Conservation (phyloP, 371 early-diverging fungal species). For the Dichotomocladium elegans region DNA sequence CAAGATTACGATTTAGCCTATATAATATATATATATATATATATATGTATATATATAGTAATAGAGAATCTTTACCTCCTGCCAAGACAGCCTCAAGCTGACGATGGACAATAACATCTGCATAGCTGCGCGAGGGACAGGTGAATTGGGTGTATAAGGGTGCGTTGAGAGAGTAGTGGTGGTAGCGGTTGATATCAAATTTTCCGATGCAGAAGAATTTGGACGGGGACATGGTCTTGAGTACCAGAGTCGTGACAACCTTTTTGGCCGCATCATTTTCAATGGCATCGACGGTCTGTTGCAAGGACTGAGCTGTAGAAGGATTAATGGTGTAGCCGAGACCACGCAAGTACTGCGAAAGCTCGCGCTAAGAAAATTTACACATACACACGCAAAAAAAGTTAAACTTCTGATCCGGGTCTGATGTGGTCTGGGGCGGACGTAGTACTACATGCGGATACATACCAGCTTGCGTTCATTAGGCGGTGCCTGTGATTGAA, state of each 20-base stretch:
- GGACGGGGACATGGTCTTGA: constrained; percentile 73
- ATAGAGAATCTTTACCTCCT: constrained; percentile 9
- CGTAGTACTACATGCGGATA: too few relatives aligned
- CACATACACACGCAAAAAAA: background rate
- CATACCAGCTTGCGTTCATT: constrained; percentile 39
- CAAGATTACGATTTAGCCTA: background rate
- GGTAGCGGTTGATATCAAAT: constrained; percentile 53
- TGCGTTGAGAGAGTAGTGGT: constrained; percentile 70
- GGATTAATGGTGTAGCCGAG: constrained; percentile 52
- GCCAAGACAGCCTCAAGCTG: constrained; percentile 38
- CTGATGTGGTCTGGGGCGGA: too few relatives aligned
- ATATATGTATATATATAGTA: background rate
- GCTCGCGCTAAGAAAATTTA: constrained; percentile 19
- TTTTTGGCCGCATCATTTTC: constrained; percentile 35
- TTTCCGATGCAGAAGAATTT: constrained; percentile 84
- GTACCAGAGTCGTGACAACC: constrained; percentile 48
- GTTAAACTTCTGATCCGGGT: background rate
- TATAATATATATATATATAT: background rate
- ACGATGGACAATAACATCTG: constrained; percentile 95
- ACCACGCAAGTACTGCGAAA: constrained; percentile 49
- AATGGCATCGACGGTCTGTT: constrained; percentile 68
- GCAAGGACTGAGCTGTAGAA: constrained; percentile 51
- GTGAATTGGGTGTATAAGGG: constrained; percentile 88
- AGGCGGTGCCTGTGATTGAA: constrained; percentile 71
- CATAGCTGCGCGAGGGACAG: constrained; percentile 90